Base-by-base conservation (phyloP, 139 green algal genomes). In the Micractinium sp. region DNA sequence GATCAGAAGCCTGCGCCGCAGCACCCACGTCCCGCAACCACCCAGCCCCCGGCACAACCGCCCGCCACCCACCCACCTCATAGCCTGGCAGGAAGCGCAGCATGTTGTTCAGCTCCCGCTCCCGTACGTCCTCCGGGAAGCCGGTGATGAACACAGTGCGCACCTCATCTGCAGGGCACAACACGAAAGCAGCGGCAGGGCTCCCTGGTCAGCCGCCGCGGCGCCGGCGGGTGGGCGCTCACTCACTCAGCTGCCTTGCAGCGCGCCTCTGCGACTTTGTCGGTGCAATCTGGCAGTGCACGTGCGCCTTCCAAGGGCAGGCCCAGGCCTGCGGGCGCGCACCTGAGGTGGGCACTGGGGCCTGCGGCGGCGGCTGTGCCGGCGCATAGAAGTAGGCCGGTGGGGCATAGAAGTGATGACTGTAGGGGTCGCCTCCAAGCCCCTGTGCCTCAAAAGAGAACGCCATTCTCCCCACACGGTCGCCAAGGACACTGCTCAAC, bases 41-140 rank as follows among this genome's bases (percentile, higher is more conserved):
- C 22, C 63, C 63, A 73, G 63, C 63, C 2, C 22, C 12, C 16
- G 22, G 63, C 63, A 29, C 63, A 5, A 73, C 63, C 63, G 20
- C 22, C 63, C 63, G 23, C 22, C 63, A 73, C 63, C 3, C n/a
- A 25, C 90, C 29, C 56, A 97, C 96, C 93, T 98, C 95, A 87
- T 98, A 99, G 38, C 96, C 97, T 19, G 96, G 95, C 81, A 99
- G 89, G 89, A 98, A 99, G 16, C 96, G 93, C 56, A 99, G 91
- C 82, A 99, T 86, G 88, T 99, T 99, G 85, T 98, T 98, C n/a
- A 99, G 94, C 92, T 99, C 97, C 3, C 97, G 90, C 91, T 99
- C 97, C 89, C 96, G 97, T 9, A 98, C 92, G 63, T 99, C 96
- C 0, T 82, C 53, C 0, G 97, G 97, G 84, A 99, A 99, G 19